These are phyloP conservation scores for Fusarium nisikadoi DNA, from an alignment of 2,329 filamentous ascomycete species.

Conservation along the genomic window DNA sequence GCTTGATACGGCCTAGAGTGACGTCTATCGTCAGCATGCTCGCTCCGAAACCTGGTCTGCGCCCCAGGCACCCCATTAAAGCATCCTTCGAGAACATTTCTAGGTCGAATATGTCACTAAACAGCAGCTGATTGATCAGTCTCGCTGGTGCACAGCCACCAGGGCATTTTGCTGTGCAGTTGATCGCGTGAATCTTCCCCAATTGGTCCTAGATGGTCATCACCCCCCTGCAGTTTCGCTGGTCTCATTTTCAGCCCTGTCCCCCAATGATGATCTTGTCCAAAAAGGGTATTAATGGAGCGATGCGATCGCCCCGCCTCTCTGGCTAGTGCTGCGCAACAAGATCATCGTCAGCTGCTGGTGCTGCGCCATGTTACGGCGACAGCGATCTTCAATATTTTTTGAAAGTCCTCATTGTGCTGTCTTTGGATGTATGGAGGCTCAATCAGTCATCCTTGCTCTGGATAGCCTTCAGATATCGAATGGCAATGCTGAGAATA, in stretches of 20 bases:
- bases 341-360: background rate
- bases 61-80: background rate
- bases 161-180: background rate
- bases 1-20: background rate
- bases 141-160: background rate
- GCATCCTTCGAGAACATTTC: background rate
- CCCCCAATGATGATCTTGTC: background rate
- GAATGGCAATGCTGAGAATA: background rate
- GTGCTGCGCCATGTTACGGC: background rate
- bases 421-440: too few relatives aligned
- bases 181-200: background rate
- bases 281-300: background rate
- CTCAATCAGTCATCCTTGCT: background rate
- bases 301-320: background rate
- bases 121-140: background rate
- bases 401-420: background rate
- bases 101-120: background rate
- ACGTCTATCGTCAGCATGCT: background rate
- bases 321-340: background rate
- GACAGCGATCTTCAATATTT: background rate
- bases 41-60: background rate
- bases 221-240: background rate
- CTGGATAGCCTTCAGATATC: too few relatives aligned
- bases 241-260: background rate
- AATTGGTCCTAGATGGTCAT: background rate